These are phyloP conservation scores for Aspergillus caelatus DNA, from an alignment of 2,329 filamentous ascomycete species.

Conservation along the genomic window DNA sequence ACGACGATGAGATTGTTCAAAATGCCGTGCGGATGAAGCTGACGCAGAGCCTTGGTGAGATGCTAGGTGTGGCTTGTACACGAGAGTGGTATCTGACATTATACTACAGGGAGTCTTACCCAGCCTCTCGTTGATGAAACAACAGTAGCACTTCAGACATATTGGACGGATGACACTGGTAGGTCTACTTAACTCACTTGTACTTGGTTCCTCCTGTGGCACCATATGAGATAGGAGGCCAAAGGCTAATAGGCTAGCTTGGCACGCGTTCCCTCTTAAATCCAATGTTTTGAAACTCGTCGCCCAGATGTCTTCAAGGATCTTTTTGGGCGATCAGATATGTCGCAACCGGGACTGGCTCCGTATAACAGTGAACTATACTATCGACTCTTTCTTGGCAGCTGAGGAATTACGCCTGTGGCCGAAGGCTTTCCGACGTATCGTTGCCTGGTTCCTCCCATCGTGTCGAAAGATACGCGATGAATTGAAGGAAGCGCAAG, in stretches of 20 bases:
- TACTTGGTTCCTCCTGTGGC: too few species aligned
- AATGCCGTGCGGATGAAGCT: conserved; percentile 27
- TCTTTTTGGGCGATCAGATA: conserved; percentile 27
- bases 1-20: conserved; percentile 18
- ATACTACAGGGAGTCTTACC: conserved; percentile 4
- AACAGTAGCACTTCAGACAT: not conserved
- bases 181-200: not conserved
- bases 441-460: conserved; percentile 15
- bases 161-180: conserved; percentile 16
- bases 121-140: conserved; percentile 12
- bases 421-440: conserved; percentile 8
- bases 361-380: conserved; percentile 29
- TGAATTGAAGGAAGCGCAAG: conserved; percentile 13
- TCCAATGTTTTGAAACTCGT: conserved; percentile 8
- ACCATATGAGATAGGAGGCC: not conserved
- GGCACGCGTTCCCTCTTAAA: conserved; percentile 13
- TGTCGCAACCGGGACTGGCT: conserved; percentile 30
- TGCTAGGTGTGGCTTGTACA: not conserved
- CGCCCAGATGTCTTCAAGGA: conserved; percentile 15
- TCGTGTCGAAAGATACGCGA: conserved; percentile 14
- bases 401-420: conserved; percentile 13
- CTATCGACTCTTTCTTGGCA: conserved; percentile 23
- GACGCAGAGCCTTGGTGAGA: conserved; percentile 26
- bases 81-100: not conserved
- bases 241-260: conserved; percentile 8